Base-by-base conservation (phyloP, 805 yeast genomes). In the Saccharomycopsis sp. region DNA sequence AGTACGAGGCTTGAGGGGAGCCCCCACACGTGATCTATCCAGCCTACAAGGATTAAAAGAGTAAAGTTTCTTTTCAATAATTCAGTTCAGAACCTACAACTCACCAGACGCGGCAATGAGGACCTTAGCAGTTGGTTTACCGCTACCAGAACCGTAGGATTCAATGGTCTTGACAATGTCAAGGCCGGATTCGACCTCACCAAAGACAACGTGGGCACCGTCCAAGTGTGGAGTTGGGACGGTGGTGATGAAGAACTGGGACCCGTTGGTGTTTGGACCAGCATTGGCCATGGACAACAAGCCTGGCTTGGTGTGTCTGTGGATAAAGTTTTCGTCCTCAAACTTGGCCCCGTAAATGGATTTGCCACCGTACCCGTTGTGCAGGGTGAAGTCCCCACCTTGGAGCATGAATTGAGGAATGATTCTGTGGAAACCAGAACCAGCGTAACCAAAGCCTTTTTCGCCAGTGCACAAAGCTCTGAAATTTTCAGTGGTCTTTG, bases 351-450 rank as follows among this genome's bases (percentile, higher is more conserved):
- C 89, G 63, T 82, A 83, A 67, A 83, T 83, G 47, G 89, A 80
- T 65, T 80, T 81, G 65, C 98, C 98, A 64, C 98, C 98, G 57
- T 94, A 82, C 64, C 98, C 98, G 69, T 87, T 82, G 67, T 85
- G 86, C 67, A 73, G 69, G 64, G 92, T 82, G 77, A 84, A 81
- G 66, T 84, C 94, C 73, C 94, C 94, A 67, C 94, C 97, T 74
- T 92, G 97, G 64, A 92, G 74, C 98, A 89, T 89, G 76, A 92
- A 92, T 66, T 84, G 80, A 58, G 96, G 96, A 58, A 87, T 87
- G 52, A 88, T 94, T 71, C 96, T 81, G 85, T 88, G 96, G 92
- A 89, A 88, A 56, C 79, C 70, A 46, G 95, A 86, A 57, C 75
- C 77, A 59, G 80, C 77, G 78, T 83, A 89, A 55, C 96, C 97